Base-by-base conservation (phyloP, 2,329 filamentous ascomycete genomes). In the Neofusicoccum sp. region DNA sequence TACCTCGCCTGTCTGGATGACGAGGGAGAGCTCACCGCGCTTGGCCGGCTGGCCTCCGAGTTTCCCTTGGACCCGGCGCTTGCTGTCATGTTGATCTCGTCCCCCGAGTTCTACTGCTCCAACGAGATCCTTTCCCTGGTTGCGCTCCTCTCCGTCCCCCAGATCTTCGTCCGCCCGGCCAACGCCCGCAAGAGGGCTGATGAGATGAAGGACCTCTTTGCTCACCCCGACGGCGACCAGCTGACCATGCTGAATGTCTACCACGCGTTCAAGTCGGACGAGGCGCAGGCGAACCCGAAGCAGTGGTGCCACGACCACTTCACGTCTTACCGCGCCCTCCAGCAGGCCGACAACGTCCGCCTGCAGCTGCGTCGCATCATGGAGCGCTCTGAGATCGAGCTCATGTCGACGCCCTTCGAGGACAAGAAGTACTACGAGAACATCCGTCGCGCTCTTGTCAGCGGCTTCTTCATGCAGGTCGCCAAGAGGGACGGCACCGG, bases 371-470 rank as follows among this genome's bases (percentile, higher is more conserved):
- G 91, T 78, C 89, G 92, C 61, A 97, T 98, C 75, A 99, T 99
- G 96, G 93, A 99, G 79, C 91, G 89, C 12, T 86, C 92, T 66
- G 89, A 88, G 62, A 79, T 99, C 8, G 90, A 96, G 63, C 86
- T 99, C 54, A 75, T 97, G 59, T 95, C 90, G 57, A 98, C 93
- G 0, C 85, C 89, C 0, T 98, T 96, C 71, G 89, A 93, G 69
- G 88, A 98, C 79, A 96, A 96, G 82, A 91, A 96, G 72, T 99
- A 99, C 81, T 99, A 98, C 78, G 91, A 87, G 74, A 99, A 99
- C 75, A 99, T 99, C 70, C 90, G 93, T 45, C 88, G 92, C 38
- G 93, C 95, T 7, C 84, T 99, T 12, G 89, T 97, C 11, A 85
- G 93, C 0, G 95, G 96, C 34, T 99, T 99, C 83, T 99, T 99